Percentiles rank a stretch among this genome's conserved stretches.
Evolutionary conservation across 2,329 filamentous ascomycete genomes (phyloP).

Genomic region (Aureobasidium uvarum): DNA sequence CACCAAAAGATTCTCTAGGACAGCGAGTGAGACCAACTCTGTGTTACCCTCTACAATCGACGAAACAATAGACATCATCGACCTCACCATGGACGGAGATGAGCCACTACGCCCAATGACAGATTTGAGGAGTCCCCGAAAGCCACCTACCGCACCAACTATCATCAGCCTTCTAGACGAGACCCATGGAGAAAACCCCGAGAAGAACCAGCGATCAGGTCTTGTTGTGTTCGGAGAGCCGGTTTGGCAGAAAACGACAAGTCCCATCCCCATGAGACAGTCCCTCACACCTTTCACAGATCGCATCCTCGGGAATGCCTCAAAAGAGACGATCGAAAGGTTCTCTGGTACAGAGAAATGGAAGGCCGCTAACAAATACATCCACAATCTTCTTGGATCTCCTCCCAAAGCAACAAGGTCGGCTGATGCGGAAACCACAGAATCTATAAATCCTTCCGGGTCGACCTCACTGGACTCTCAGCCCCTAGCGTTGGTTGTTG

Average conservation of each 20-base stretch:
- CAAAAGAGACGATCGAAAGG: background rate
- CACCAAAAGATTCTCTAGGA: background rate
- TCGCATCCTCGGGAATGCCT: background rate
- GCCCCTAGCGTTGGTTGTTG: background rate
- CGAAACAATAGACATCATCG: background rate
- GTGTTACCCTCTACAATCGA: slow-evolving; percentile 5
- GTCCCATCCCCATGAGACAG: background rate
- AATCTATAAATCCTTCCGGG: background rate
- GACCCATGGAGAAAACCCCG: background rate
- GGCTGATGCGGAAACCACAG: background rate
- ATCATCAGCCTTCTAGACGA: background rate
- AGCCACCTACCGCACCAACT: background rate
- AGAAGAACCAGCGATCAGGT: background rate
- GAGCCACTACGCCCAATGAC: background rate
- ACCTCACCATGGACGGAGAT: slow-evolving; percentile 16
- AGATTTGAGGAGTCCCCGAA: too few relatives aligned
- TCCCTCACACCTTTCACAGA: slow-evolving; percentile 2
- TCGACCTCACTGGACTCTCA: background rate
- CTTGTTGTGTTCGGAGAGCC: background rate
- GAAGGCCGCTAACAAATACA: background rate
- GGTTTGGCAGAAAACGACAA: background rate
- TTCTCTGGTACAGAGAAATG: background rate
- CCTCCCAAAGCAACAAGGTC: background rate
- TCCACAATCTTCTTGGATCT: background rate
- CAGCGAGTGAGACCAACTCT: background rate